These are phyloP conservation scores for Mucor sp. DNA, from an alignment of 371 early-diverging fungal species.

Conservation along the genomic window DNA sequence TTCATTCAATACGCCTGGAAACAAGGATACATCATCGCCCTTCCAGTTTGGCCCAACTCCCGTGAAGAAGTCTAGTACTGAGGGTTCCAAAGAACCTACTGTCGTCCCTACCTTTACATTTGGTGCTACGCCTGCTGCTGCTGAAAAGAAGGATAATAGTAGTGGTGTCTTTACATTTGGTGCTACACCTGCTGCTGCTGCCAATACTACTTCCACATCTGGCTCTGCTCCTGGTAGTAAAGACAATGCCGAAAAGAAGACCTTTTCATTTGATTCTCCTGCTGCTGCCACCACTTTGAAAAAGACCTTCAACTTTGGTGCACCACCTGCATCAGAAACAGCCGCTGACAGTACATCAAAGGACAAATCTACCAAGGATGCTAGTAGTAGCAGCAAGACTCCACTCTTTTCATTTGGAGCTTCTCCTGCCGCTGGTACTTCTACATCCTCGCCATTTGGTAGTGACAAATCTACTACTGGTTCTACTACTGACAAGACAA, in stretches of 20 bases:
- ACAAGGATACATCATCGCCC: neutral
- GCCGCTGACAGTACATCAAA: neutral
- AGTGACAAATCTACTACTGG: neutral
- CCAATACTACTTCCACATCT: neutral
- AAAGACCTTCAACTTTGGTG: neutral
- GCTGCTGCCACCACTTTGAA: neutral
- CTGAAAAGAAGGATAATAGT: neutral
- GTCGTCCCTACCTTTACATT: neutral
- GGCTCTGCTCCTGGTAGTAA: neutral
- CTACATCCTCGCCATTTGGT: neutral
- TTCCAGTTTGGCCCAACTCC: neutral
- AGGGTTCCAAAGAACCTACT: neutral
- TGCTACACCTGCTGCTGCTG: neutral
- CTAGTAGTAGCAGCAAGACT: neutral
- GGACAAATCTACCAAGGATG: neutral
- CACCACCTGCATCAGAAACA: neutral
- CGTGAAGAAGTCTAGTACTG: neutral
- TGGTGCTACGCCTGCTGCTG: neutral
- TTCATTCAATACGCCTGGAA: neutral
- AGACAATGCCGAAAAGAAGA: neutral
- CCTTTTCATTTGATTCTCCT: conserved; percentile 3
- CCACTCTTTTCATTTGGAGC: neutral
- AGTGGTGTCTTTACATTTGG: neutral
- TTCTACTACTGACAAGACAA: neutral
- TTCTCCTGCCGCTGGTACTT: neutral